Percentiles rank a stretch among this genome's conserved stretches.
phyloP scores from a whole-genome alignment of 768 basidiomycete species.

The Boletus tylopilopsis region DNA sequence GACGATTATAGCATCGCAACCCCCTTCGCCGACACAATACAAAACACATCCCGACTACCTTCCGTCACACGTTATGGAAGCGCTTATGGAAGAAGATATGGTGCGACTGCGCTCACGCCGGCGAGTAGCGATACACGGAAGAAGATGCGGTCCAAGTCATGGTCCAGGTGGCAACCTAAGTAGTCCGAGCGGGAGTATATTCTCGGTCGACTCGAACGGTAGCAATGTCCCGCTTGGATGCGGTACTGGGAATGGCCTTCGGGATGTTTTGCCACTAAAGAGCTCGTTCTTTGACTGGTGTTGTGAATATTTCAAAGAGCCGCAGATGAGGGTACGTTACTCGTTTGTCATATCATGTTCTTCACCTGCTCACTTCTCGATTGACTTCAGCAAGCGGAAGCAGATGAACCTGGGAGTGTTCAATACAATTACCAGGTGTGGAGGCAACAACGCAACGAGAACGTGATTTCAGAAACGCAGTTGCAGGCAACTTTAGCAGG shows the following conservation, averaged over 20 bases:
- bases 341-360: background rate
- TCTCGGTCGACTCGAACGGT: slow-evolving; percentile 68
- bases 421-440: slow-evolving; percentile 95
- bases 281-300: slow-evolving; percentile 96
- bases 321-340: slow-evolving; percentile 88
- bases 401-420: slow-evolving; percentile 91
- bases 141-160: slow-evolving; percentile 39
- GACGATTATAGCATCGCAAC: slow-evolving; percentile 23
- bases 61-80: slow-evolving; percentile 81
- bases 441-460: slow-evolving; percentile 88
- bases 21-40: slow-evolving; percentile 32
- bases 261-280: slow-evolving; percentile 85
- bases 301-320: slow-evolving; percentile 95
- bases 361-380: slow-evolving; percentile 9
- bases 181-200: slow-evolving; percentile 74
- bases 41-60: slow-evolving; percentile 50
- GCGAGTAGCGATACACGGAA: slow-evolving; percentile 36
- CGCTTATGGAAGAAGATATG: slow-evolving; percentile 92
- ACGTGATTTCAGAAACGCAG: slow-evolving; percentile 64
- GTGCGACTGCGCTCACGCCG: slow-evolving; percentile 78
- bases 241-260: slow-evolving; percentile 76
- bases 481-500: slow-evolving; percentile 72
- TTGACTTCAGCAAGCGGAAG: slow-evolving; percentile 74
- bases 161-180: slow-evolving; percentile 42
- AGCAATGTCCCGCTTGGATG: slow-evolving; percentile 71